Base-by-base conservation (phyloP, 139 green algal genomes). In the Pleodorina starrii region DNA sequence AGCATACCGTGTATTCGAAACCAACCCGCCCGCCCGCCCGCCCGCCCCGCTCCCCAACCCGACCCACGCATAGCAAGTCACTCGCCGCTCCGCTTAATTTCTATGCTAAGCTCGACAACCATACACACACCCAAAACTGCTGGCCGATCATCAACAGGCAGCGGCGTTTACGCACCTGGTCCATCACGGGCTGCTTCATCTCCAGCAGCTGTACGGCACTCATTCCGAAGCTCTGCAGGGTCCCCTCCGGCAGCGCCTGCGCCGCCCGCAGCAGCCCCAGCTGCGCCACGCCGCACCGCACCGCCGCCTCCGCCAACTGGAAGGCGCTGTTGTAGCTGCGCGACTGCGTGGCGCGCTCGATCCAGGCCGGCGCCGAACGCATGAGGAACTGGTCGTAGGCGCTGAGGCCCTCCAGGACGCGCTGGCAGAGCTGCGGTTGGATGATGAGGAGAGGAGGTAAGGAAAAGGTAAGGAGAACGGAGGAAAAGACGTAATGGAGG, bases 201-300 rank as follows among this genome's bases (percentile, higher is more conserved):
- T 48, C 43, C 43, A 4, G 42, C 43, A 87, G 60, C 81, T 68
- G 19, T n/a, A 29, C n/a, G 1, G 5, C 7, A 6, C 17, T 1
- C 54, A 74, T 21, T 38, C 40, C 54, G 29, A 23, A 0, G 1
- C 2, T 0, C 60, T 17, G 78, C 78, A 63, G 36, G 42, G 1
- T 1, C 40, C 29, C 3, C 0, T 19, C 25, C 43, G 60, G 63
- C 81, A 66, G 81, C 16, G 2, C 60, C 81, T 42, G 4, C 63
- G 42, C 81, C n/a, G 63, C 63, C 44, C 5, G 10, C 43, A 87
- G 5, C 63, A 87, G 81, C 63, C 32, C 21, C 81, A 87, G 19
- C 81, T 87, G 81, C 81, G 81, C 63, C 60, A 87, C n/a, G 7
- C 81, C 81, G 60, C 25, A 5, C 4, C 63, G 42, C 63, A 87